Conservation (phyloP, 371 early-diverging fungal species). For the Mortierella sp. region DNA sequence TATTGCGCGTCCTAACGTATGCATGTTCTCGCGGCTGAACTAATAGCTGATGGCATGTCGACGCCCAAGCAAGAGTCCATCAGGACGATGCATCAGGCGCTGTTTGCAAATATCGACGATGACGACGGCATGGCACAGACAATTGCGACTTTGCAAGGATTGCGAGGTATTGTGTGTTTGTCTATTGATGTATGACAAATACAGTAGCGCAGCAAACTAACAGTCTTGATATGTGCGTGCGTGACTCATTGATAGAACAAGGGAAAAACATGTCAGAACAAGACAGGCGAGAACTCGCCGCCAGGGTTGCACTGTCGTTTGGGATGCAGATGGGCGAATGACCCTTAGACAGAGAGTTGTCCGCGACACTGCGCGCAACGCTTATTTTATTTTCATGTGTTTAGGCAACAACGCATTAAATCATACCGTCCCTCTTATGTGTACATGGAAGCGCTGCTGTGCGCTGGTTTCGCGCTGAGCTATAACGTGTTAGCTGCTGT, state of each 20-base stretch:
- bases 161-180: constrained; percentile 65
- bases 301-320: constrained; percentile 75
- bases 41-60: constrained; percentile 13
- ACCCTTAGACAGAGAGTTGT: too few species aligned
- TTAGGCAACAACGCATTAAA: too few species aligned
- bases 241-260: constrained; percentile 59
- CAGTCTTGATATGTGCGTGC: too few species aligned
- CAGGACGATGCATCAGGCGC: constrained; percentile 60
- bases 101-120: constrained; percentile 71
- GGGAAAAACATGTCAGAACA: constrained; percentile 65
- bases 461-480: too few species aligned
- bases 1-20: too few species aligned
- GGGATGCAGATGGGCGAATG: constrained; percentile 56
- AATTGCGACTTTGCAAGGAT: constrained; percentile 61
- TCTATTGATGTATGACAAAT: not conserved
- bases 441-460: too few species aligned
- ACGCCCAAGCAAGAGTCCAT: constrained; percentile 62
- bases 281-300: constrained; percentile 73
- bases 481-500: too few species aligned
- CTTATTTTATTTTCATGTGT: not conserved
- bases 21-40: too few species aligned
- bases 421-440: too few species aligned
- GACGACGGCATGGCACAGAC: constrained; percentile 77
- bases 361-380: too few species aligned
- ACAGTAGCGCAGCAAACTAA: not conserved